Percentiles rank a stretch among this genome's conserved stretches.
Conservation (phyloP, 192 early-diverging fungal species). For the Mortierella antarctica region DNA sequence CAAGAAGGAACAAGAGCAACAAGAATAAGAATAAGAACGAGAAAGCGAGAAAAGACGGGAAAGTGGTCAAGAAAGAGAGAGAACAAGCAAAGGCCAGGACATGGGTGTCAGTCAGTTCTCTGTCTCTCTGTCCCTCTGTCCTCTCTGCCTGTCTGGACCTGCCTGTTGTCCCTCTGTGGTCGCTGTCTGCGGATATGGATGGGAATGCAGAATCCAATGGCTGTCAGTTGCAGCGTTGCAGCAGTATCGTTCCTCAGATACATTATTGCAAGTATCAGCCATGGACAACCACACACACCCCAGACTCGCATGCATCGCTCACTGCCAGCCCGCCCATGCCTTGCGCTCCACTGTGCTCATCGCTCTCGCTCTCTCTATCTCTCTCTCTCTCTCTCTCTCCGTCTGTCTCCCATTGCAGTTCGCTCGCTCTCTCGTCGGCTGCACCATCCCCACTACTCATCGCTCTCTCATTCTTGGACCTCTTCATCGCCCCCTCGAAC, state of each 20-base stretch:
- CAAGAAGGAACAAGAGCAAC: background rate
- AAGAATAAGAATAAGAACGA: background rate
- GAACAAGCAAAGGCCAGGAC: too few relatives aligned
- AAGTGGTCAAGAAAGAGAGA: background rate
- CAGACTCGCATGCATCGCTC: too few relatives aligned
- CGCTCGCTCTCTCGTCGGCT: background rate
- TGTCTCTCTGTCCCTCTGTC: background rate
- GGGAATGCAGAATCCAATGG: background rate
- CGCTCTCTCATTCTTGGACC: background rate
- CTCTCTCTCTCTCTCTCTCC: too few relatives aligned
- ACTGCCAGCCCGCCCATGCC: too few relatives aligned
- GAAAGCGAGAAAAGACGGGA: background rate
- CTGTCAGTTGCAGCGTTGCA: background rate
- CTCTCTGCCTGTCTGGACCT: too few relatives aligned
- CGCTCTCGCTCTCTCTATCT: too few relatives aligned
- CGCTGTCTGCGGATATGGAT: background rate
- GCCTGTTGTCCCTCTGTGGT: background rate
- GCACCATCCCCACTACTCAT: background rate
- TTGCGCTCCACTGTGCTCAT: too few relatives aligned
- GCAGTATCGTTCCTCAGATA: too few relatives aligned
- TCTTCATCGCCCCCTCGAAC: background rate
- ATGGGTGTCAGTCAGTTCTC: too few relatives aligned
- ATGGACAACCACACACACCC: too few relatives aligned
- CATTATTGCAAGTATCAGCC: too few relatives aligned
- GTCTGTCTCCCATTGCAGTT: too few relatives aligned